Base-by-base conservation (phyloP, 1,139 yeast genomes). In the Sugiyamaella grinbergsii region DNA sequence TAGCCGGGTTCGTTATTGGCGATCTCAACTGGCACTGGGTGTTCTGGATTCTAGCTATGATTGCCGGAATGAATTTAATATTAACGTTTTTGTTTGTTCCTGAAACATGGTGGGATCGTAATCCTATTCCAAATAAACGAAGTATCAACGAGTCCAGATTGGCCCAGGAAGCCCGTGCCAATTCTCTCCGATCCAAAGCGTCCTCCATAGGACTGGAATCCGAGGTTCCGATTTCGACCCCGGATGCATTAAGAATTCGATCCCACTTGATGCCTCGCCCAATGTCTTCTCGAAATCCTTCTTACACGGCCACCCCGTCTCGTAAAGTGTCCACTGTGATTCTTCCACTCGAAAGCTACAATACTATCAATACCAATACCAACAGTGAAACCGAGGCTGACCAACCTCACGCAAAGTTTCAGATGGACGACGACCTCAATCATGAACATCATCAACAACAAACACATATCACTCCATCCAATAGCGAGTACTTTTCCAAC, bases 41-140 rank as follows among this genome's bases (percentile, higher is more conserved):
- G 39, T 81, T 77, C 61, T 81, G 84, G 81, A 78, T 81, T 37
- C 68, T 79, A 45, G 70, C 82, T 11, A 79, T 81, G 51, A 73
- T 81, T 54, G 71, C 78, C 23, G 85, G 81, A 0, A 60, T 70
- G 45, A 73, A 74, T 58, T 68, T 79, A 23, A 57, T 75, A 2
- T 63, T 75, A 39, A 78, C 80, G 4, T 75, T 74, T 54, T 63
- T 81, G 18, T 80, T 80, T 62, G 85, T 80, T 15, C 85, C 85
- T 1, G 86, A 81, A 55, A 81, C 86, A 0, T 81, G 79, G 64
- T 81, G 84, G 83, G 81, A 79, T 54, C 71, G 86, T 52, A 65
- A 76, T 0, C 83, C 85, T 5, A 69, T 71, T 1, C 76, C 76
- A 3, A 76, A 74, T 56, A 71, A 74, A 58, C 72, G 82, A 55